Base-by-base conservation (phyloP, 768 basidiomycete species). In the Wakefieldia striispora region DNA sequence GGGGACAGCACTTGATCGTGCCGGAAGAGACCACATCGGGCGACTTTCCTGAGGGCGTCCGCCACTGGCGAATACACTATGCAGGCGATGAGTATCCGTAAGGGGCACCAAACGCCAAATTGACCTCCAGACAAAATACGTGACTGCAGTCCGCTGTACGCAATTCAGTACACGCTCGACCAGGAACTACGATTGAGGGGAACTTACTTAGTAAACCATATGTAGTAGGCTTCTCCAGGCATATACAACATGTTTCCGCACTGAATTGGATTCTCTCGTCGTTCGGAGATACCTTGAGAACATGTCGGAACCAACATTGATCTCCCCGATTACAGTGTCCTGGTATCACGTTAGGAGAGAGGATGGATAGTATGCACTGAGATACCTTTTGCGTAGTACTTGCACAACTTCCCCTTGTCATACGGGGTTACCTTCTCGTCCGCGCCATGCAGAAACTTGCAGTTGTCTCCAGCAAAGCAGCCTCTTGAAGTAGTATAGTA, bases 1-100 rank as follows among this genome's bases (percentile, higher is more conserved):
- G 81, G 0, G 90, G 89, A 60, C 90, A 92, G 38, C 77, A 82
- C 72, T 91, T 91, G 54, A 77, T 83, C 45, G 77, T 81, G 19
- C 78, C 79, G 6, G 84, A 82, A 33, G 71, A 66, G 20, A 80
- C 63, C 6, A 80, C 64, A 47, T 82, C 84, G 1, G 64, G 62
- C 2, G 72, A 69, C 62, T 82, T 84, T 17, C 73, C 77, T 9
- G 65, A 60, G n/a, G 77, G 77, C 54, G 80, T 80, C 23, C 90
- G 81, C 90, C 90, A 92, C 58, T 80, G 79, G 38, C 81, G 82
- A 51, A 92, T 87, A 62, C 90, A 92, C 85, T 90, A 56, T 23
- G 13, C 3, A 44, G 17, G 29, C 38, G 39, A 41, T 57, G 39
- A 58, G 31, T 10, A 38, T 19, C 35, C 51, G 40, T 45, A 27